Evolutionary conservation across 345 rosid species (phyloP), one percentile per base, ranked within the genome.

Genomic region (Kernera saxatilis): DNA sequence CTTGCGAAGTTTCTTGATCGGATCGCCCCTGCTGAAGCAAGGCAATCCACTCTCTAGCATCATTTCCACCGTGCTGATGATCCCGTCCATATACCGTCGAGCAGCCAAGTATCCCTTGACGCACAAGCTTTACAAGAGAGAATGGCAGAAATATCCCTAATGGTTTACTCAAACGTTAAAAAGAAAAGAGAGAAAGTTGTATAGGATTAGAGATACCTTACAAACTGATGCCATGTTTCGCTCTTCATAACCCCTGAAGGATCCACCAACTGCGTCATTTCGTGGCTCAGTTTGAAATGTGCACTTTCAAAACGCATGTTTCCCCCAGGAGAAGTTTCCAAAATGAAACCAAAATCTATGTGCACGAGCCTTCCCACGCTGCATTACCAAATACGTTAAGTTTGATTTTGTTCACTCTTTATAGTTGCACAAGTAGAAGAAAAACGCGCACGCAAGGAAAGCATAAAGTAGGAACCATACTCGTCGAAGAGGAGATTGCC

Each of bases 261-360:
- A 54, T 92, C 96, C 9, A 88, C 80, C 56, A 92, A 75, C 52
- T 92, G 98, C 25, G 98, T 90, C 98, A 90, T 90, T 78, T 92
- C 98, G 43, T 92, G 96, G 80, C 95, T 92, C 82, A 90, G 79
- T 79, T 92, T 92, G 82, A 92, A 90, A 78, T 92, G 90, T 17
- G 96, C 98, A 46, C 85, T 92, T 80, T 92, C 96, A 23, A 92
- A 90, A 23, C 92, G 84, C 92, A 90, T 88, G 75, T 92, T 90
- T 54, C 88, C 83, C 71, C 98, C 96, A 6, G 96, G 91, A 2
- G 96, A 92, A 15, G 80, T 92, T 78, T 87, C 98, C 66, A 92
- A 80, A 69, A 85, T 90, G 81, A 92, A 92, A 69, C 98, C 96
- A 53, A 92, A 92, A 81, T 92, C 96, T 45, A 90, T 88, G 70